Percentiles rank a stretch among this genome's conserved stretches.
These are phyloP conservation scores for Biancaea sappan DNA, from an alignment of 306 rosid genomes.

Conservation along the genomic window DNA sequence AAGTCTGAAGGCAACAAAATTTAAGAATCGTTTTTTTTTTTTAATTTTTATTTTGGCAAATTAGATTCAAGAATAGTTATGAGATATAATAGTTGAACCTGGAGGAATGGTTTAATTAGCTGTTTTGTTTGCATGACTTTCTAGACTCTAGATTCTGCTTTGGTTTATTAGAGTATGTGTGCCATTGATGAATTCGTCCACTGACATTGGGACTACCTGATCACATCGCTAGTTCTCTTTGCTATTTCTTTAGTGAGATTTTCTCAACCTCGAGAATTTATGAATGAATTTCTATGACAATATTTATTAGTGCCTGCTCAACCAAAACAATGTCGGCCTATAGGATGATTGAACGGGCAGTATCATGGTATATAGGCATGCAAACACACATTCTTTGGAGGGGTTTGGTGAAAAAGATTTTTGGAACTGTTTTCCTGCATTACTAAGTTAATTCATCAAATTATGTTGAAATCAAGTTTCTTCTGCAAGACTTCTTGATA, in stretches of 20 bases:
- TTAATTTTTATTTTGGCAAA: neutral
- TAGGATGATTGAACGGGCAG: neutral
- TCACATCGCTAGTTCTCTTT: neutral
- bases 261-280: neutral
- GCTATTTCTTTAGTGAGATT: neutral
- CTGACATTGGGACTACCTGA: neutral
- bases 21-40: neutral
- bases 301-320: too few relatives aligned
- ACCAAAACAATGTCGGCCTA: neutral
- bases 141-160: neutral
- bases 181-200: neutral
- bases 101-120: neutral
- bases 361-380: neutral
- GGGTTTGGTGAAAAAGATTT: neutral
- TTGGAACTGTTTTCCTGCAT: neutral
- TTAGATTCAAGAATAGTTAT: neutral
- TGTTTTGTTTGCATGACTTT: neutral
- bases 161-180: neutral
- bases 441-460: neutral
- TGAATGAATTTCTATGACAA: neutral
- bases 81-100: neutral
- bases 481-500: neutral
- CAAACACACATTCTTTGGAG: neutral
- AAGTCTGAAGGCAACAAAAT: neutral
- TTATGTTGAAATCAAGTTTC: neutral